Percentiles rank a stretch among this genome's conserved stretches.
Conservation (phyloP, 441 rosid species). For the Gossypium trilobum region DNA sequence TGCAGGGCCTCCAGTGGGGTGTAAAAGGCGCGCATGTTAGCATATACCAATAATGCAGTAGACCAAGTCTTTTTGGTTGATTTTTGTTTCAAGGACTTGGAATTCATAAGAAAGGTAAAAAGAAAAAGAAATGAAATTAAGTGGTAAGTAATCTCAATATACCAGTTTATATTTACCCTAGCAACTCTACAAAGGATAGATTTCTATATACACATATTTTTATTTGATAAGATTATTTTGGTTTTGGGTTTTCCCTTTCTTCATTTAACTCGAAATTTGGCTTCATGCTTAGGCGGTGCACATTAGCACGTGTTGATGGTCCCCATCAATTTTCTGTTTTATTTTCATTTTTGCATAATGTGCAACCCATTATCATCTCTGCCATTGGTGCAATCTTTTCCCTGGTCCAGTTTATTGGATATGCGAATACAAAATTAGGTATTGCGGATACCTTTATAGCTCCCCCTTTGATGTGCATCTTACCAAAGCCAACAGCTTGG, state of each 20-base stretch:
- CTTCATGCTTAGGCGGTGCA: too few species aligned
- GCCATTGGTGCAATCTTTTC: neutral
- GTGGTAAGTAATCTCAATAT: neutral
- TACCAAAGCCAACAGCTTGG: neutral
- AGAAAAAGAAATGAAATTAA: too few species aligned
- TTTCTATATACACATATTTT: neutral
- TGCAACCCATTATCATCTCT: neutral
- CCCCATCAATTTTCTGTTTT: too few species aligned
- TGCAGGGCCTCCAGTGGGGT: slow-evolving; percentile 4
- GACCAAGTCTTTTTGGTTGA: neutral
- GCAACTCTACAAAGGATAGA: neutral
- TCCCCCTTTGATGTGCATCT: neutral
- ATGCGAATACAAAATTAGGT: neutral
- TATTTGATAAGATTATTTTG: neutral
- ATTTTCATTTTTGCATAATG: too few species aligned
- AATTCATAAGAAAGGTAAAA: too few species aligned
- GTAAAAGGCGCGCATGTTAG: slow-evolving; percentile 10
- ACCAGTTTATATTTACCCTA: neutral
- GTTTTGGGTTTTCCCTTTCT: slow-evolving; percentile 1
- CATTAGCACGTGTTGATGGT: too few species aligned
- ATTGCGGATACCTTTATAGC: too few species aligned
- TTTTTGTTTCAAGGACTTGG: neutral
- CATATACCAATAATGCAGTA: neutral
- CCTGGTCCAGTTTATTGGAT: neutral
- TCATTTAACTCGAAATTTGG: neutral